Evolutionary conservation across 495 filamentous ascomycete genomes (phyloP).

Genomic region (Jackrogersella multiformis): DNA sequence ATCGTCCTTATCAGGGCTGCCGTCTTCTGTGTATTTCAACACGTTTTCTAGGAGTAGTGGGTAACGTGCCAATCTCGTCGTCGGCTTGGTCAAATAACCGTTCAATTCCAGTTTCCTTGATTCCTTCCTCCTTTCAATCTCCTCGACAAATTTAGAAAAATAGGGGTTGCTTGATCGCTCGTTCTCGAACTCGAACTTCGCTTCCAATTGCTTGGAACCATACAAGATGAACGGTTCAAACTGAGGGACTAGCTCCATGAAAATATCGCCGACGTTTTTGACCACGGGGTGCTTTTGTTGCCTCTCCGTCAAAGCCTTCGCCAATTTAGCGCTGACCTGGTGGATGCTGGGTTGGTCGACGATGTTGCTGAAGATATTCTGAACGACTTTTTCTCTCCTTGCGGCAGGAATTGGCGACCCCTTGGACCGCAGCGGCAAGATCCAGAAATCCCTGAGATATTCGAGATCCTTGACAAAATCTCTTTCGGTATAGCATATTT

Average conservation of each 20-base stretch:
- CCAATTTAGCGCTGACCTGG: slow-evolving; percentile 85
- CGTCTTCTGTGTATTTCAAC: slow-evolving; percentile 84
- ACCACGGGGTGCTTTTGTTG: slow-evolving; percentile 93
- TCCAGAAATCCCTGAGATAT: slow-evolving; percentile 99
- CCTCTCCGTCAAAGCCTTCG: slow-evolving; percentile 84
- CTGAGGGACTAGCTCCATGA: slow-evolving; percentile 87
- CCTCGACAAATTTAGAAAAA: slow-evolving; percentile 94
- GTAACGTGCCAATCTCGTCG: slow-evolving; percentile 93
- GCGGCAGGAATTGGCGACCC: slow-evolving; percentile 89
- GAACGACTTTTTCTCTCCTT: slow-evolving; percentile 87
- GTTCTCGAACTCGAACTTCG: slow-evolving; percentile 97
- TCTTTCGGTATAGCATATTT: slow-evolving; percentile 98
- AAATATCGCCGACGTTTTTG: slow-evolving; percentile 90
- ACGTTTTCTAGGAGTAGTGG: slow-evolving; percentile 94
- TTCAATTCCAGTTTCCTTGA: slow-evolving; percentile 97
- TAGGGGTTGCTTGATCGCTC: slow-evolving; percentile 86
- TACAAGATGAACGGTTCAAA: slow-evolving; percentile 98
- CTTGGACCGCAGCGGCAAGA: slow-evolving; percentile 81
- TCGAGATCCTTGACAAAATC: slow-evolving; percentile 99
- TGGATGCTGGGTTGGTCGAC: slow-evolving; percentile 83
- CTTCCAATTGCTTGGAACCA: slow-evolving; percentile 94
- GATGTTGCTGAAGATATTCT: slow-evolving; percentile 94
- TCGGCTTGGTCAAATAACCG: slow-evolving; percentile 98
- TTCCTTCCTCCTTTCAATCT: slow-evolving; percentile 95
- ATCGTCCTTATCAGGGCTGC: slow-evolving; percentile 87